These are phyloP conservation scores for Asterella californica DNA, from an alignment of 225 moss, liverwort and hornwort genomes.

Conservation along the genomic window DNA sequence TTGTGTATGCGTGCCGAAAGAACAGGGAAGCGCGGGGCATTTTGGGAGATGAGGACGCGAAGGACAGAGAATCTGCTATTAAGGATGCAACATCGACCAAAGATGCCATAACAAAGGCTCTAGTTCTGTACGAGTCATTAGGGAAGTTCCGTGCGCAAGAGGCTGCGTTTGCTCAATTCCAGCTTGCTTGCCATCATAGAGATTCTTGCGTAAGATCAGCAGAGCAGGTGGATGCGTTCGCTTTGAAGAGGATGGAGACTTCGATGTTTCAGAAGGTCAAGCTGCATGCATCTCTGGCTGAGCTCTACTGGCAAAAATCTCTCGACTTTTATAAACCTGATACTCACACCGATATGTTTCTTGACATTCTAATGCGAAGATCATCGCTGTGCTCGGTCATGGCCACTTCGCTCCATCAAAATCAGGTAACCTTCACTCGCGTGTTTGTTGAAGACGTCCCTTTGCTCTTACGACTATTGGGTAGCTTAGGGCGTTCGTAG, in stretches of 20 bases:
- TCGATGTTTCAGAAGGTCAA: constrained; percentile 65
- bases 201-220: constrained; percentile 58
- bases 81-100: constrained; percentile 58
- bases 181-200: constrained; percentile 84
- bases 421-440: constrained; percentile 37
- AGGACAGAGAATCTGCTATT: constrained; percentile 35
- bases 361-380: constrained; percentile 76
- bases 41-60: constrained; percentile 22
- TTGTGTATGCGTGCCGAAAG: constrained; percentile 47
- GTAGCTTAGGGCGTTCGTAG: too few relatives aligned
- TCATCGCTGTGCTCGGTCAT: constrained; percentile 64
- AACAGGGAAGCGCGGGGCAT: constrained; percentile 27
- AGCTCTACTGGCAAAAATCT: constrained; percentile 87
- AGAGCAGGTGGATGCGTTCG: constrained; percentile 51
- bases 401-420: constrained; percentile 59
- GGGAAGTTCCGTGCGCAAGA: constrained; percentile 77
- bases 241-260: constrained; percentile 57
- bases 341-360: constrained; percentile 81
- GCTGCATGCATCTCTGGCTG: constrained; percentile 71
- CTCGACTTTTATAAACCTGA: constrained; percentile 74
- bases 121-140: constrained; percentile 82
- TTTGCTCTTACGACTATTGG: neutral
- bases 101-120: constrained; percentile 90
- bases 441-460: neutral
- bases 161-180: constrained; percentile 91